phyloP scores from a whole-genome alignment of 176 grass and related monocot species.

The Otatea glauca region DNA sequence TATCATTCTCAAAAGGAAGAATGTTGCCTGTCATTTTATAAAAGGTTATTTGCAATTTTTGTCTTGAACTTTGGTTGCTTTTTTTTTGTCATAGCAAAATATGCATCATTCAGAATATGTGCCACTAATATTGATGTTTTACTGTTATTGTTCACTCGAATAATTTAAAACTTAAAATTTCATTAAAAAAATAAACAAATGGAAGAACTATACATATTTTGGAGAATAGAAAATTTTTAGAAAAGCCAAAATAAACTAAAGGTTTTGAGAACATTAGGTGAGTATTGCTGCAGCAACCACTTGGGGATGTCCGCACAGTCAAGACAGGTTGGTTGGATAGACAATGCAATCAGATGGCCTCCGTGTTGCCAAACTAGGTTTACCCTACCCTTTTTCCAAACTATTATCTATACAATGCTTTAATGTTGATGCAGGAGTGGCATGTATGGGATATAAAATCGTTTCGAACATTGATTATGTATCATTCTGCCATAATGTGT shows the following conservation, averaged over 20 bases:
- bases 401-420: slow-evolving; percentile 30
- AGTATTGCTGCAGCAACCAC: neutral
- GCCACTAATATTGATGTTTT: slow-evolving; percentile 13
- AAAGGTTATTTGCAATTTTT: slow-evolving; percentile 8
- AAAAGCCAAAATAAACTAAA: slow-evolving; percentile 11
- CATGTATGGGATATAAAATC: neutral
- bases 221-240: slow-evolving; percentile 6
- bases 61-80: slow-evolving; percentile 12
- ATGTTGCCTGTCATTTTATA: slow-evolving; percentile 19
- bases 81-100: slow-evolving; percentile 18
- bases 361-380: slow-evolving; percentile 21
- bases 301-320: neutral
- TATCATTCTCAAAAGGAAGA: slow-evolving; percentile 9
- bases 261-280: neutral
- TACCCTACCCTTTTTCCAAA: neutral
- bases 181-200: slow-evolving; percentile 1
- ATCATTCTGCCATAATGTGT: neutral
- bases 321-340: neutral
- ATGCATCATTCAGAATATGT: slow-evolving; percentile 20
- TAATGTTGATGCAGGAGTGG: slow-evolving; percentile 25
- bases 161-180: slow-evolving; percentile 23
- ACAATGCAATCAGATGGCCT: slow-evolving; percentile 18
- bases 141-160: neutral
- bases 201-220: neutral
- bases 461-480: neutral